Conservation (phyloP, 2,329 filamentous ascomycete genomes). For the Aspergillus intermedius region DNA sequence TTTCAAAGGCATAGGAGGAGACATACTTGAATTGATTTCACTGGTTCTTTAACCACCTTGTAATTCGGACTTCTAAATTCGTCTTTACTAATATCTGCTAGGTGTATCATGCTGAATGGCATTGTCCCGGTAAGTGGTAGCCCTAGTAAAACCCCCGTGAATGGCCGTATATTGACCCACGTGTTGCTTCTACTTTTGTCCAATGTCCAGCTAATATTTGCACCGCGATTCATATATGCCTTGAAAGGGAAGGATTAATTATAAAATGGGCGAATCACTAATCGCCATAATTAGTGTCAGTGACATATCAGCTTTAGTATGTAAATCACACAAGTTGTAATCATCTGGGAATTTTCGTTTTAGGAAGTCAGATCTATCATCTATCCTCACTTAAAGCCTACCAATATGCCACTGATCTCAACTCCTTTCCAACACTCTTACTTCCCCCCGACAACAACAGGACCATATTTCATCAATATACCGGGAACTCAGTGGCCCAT, state of each 20-base stretch:
- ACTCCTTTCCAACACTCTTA: not conserved
- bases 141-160: too few relatives aligned
- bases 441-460: not conserved
- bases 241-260: too few relatives aligned
- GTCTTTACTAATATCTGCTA: too few relatives aligned
- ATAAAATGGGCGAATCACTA: not conserved
- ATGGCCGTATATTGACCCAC: too few relatives aligned
- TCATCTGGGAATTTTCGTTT: not conserved
- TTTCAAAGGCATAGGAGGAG: not conserved
- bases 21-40: too few relatives aligned
- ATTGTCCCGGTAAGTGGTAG: too few relatives aligned
- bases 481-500: not conserved
- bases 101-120: too few relatives aligned
- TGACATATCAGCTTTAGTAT: not conserved
- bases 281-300: not conserved
- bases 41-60: too few relatives aligned
- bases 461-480: not conserved
- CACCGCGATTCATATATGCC: too few relatives aligned
- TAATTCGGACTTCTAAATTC: too few relatives aligned
- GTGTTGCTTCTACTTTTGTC: too few relatives aligned
- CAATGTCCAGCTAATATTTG: too few relatives aligned
- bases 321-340: not conserved
- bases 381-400: not conserved
- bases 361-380: not conserved
- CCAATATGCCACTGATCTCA: not conserved